These are phyloP conservation scores for Fusarium hostae DNA, from an alignment of 2,329 filamentous ascomycete genomes.

Conservation along the genomic window DNA sequence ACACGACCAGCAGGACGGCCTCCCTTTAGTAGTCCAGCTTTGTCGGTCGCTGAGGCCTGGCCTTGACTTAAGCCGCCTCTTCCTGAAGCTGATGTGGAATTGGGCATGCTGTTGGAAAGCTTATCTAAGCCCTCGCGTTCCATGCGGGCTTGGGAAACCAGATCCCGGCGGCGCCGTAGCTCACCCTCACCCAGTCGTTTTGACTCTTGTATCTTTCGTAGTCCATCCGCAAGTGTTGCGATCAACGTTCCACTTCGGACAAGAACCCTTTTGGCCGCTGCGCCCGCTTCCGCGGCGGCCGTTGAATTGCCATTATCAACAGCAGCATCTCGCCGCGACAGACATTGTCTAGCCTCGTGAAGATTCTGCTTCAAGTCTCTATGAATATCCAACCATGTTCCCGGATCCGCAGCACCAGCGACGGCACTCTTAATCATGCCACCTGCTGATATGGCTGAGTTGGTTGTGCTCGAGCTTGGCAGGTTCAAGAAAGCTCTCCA, in stretches of 20 bases:
- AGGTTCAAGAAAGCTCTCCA: slow-evolving; percentile 82
- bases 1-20: slow-evolving; percentile 67
- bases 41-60: slow-evolving; percentile 61
- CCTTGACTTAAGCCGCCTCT: slow-evolving; percentile 60
- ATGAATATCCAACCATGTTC: slow-evolving; percentile 81
- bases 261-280: slow-evolving; percentile 79
- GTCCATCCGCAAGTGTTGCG: slow-evolving; percentile 71
- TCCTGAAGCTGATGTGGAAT: slow-evolving; percentile 38
- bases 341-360: slow-evolving; percentile 73
- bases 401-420: slow-evolving; percentile 64
- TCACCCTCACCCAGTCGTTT: slow-evolving; percentile 77
- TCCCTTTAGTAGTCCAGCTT: slow-evolving; percentile 58
- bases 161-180: slow-evolving; percentile 74
- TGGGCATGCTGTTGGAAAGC: slow-evolving; percentile 68
- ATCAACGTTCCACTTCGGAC: slow-evolving; percentile 75
- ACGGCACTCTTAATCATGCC: slow-evolving; percentile 55
- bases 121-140: slow-evolving; percentile 82
- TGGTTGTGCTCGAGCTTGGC: slow-evolving; percentile 62
- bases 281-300: slow-evolving; percentile 69
- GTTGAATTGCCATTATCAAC: slow-evolving; percentile 54
- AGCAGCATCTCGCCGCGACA: slow-evolving; percentile 73
- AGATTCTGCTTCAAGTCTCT: slow-evolving; percentile 74
- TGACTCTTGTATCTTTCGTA: slow-evolving; percentile 66
- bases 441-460: slow-evolving; percentile 60
- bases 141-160: slow-evolving; percentile 75